Conservation (phyloP, 768 basidiomycete species). For the Termitomyces heimii region DNA sequence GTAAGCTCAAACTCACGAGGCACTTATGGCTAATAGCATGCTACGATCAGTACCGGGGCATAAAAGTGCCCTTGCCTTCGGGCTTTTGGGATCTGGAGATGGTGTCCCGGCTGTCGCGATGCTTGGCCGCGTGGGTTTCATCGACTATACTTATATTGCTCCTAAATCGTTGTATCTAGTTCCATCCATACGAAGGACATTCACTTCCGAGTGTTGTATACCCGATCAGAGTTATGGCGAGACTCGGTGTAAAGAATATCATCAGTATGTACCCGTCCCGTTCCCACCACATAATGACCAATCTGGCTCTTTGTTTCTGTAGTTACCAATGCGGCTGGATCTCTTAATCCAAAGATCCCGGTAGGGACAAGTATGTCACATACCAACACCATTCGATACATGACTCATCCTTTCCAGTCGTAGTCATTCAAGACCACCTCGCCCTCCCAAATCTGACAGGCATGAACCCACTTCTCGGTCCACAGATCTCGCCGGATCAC, state of each 20-base stretch:
- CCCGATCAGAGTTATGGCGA: conserved; percentile 75
- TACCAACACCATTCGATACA: neutral
- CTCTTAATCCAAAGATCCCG: conserved; percentile 63
- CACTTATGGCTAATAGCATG: neutral
- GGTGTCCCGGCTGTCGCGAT: conserved; percentile 84
- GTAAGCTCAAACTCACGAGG: no score
- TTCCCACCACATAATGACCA: neutral
- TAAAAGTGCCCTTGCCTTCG: conserved; percentile 76
- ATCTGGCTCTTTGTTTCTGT: neutral
- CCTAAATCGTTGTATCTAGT: conserved; percentile 31
- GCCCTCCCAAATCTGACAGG: conserved; percentile 76
- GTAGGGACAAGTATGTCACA: conserved; percentile 71
- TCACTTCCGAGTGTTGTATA: conserved; percentile 62
- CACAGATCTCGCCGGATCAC: conserved; percentile 47
- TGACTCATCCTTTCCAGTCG: conserved; percentile 42
- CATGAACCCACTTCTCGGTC: conserved; percentile 75
- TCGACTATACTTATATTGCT: no score
- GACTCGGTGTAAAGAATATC: conserved; percentile 66
- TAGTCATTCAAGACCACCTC: conserved; percentile 80
- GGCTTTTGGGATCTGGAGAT: conserved; percentile 54
- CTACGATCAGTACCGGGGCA: conserved; percentile 65
- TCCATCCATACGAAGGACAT: conserved; percentile 86
- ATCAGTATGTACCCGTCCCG: conserved; percentile 48
- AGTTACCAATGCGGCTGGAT: conserved; percentile 91
- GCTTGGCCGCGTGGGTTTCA: conserved; percentile 70